Evolutionary conservation across 805 yeast species (phyloP).

Genomic region (Scheffersomyces amazonensis): DNA sequence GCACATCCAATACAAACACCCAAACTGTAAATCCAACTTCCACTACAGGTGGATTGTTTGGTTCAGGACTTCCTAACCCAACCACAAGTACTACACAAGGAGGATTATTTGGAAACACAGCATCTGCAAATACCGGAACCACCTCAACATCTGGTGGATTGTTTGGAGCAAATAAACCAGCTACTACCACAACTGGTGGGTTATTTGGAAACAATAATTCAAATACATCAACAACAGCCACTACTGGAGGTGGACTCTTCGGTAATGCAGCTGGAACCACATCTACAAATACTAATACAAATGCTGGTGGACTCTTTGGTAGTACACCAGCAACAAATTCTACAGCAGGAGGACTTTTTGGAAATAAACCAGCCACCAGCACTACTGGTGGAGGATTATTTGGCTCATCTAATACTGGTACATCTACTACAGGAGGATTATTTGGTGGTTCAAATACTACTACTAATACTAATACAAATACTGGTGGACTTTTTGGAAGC

Average conservation of each 20-base stretch:
- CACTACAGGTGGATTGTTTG: too few species aligned
- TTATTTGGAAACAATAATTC: conserved; percentile 15
- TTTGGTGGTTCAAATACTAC: conserved; percentile 12
- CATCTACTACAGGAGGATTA: conserved; percentile 4
- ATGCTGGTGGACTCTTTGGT: conserved; percentile 19
- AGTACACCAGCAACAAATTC: conserved; percentile 9
- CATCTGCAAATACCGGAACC: too few species aligned
- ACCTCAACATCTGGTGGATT: too few species aligned
- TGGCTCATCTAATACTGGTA: conserved; percentile 9
- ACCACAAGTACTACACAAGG: too few species aligned
- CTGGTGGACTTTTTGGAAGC: conserved; percentile 20
- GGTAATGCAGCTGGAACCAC: conserved; percentile 11
- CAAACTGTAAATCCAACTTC: too few species aligned
- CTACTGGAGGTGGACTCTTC: conserved; percentile 21
- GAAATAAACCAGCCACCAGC: conserved; percentile 9
- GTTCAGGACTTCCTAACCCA: too few species aligned
- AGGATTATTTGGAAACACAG: too few species aligned
- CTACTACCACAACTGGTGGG: too few species aligned
- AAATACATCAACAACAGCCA: neutral
- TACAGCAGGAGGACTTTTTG: conserved; percentile 23
- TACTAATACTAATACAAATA: conserved; percentile 3
- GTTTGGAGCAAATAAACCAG: too few species aligned
- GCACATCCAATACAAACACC: too few species aligned
- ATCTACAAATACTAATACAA: conserved; percentile 6
- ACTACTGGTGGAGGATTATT: conserved; percentile 25